phyloP scores from a whole-genome alignment of 306 rosid genomes.

The Fragaria vesca region DNA sequence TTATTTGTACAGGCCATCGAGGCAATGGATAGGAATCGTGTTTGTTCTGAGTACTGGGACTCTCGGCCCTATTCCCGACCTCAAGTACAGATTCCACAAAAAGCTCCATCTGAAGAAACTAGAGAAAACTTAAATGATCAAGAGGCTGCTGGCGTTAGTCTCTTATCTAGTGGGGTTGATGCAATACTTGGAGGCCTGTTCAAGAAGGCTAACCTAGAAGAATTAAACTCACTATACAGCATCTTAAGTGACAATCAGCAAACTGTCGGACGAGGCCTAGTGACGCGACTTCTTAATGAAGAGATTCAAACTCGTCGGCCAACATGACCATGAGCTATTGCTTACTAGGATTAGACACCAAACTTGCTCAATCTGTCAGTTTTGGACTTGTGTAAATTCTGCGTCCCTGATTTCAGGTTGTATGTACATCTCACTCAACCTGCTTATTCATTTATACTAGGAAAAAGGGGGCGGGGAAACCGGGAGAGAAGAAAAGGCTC shows the following conservation, averaged over 20 bases:
- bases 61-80: constrained; percentile 95
- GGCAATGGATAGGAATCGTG: constrained; percentile 80
- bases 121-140: constrained; percentile 34
- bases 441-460: constrained; percentile 31
- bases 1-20: constrained; percentile 66
- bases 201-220: constrained; percentile 68
- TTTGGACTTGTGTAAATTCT: constrained; percentile 49
- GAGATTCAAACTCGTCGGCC: constrained; percentile 57
- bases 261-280: constrained; percentile 42
- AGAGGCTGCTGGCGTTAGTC: constrained; percentile 28
- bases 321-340: constrained; percentile 38
- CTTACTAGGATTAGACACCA: constrained; percentile 31
- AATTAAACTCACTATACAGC: constrained; percentile 64
- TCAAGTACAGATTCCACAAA: constrained; percentile 71
- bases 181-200: constrained; percentile 48
- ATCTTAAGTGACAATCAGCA: constrained; percentile 51
- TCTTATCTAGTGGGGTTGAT: constrained; percentile 34
- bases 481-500: neutral
- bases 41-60: constrained; percentile 90
- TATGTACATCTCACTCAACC: constrained; percentile 45
- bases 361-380: constrained; percentile 29
- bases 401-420: constrained; percentile 43
- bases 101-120: constrained; percentile 35
- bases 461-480: constrained; percentile 4
- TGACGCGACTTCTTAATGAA: constrained; percentile 58